Conservation (phyloP, 805 yeast species). For the Ogataea paraovalis region DNA sequence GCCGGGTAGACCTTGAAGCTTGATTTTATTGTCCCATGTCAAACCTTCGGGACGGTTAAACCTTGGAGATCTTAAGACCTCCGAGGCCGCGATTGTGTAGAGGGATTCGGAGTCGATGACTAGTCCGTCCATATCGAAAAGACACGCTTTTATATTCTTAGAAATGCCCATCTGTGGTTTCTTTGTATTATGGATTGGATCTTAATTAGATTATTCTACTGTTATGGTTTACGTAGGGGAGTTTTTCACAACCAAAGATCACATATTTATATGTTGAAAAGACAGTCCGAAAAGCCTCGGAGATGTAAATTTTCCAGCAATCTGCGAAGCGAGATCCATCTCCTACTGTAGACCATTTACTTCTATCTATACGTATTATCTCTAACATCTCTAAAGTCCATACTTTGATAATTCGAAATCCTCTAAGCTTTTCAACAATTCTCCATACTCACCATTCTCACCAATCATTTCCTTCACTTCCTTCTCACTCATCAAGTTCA, state of each 20-base stretch:
- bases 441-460: slow-evolving; percentile 43
- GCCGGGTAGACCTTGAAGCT: slow-evolving; percentile 91
- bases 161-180: slow-evolving; percentile 6
- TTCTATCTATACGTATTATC: too few relatives aligned
- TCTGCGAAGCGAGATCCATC: too few relatives aligned
- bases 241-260: too few relatives aligned
- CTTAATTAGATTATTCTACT: too few relatives aligned
- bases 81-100: slow-evolving; percentile 75
- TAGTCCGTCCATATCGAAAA: slow-evolving; percentile 89
- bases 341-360: too few relatives aligned
- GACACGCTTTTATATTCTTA: slow-evolving; percentile 25
- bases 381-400: slow-evolving; percentile 33
- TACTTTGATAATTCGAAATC: slow-evolving; percentile 49
- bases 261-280: too few relatives aligned
- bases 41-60: slow-evolving; percentile 62
- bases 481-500: slow-evolving; percentile 47
- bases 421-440: slow-evolving; percentile 46
- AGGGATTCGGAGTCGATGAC: slow-evolving; percentile 88
- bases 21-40: slow-evolving; percentile 86
- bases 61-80: slow-evolving; percentile 46
- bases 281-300: too few relatives aligned
- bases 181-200: background rate
- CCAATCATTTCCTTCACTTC: slow-evolving; percentile 44
- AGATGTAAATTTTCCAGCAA: too few relatives aligned
- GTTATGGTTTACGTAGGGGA: too few relatives aligned